phyloP scores from a whole-genome alignment of 208 protist species.

The Naegleria gruberi region DNA sequence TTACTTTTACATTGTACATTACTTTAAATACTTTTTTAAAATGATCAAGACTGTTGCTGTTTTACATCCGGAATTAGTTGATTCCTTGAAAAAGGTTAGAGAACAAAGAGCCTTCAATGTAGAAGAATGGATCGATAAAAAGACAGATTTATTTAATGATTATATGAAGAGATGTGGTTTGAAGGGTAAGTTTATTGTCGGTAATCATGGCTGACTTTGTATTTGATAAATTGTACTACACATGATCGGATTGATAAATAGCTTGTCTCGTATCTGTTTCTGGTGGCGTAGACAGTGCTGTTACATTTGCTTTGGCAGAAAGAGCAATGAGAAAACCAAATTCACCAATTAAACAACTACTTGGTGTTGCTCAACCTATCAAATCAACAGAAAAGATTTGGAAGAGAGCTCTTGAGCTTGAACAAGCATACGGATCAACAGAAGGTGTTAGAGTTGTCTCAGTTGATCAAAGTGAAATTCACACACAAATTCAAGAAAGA shows the following conservation, averaged over 20 bases:
- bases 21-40: background rate
- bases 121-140: slow-evolving; percentile 64
- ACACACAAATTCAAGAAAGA: slow-evolving; percentile 52
- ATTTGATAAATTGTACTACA: no score
- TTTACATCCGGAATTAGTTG: slow-evolving; percentile 58
- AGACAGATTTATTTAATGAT: slow-evolving; percentile 73
- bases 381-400: slow-evolving; percentile 43
- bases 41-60: background rate
- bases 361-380: slow-evolving; percentile 86
- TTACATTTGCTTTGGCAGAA: slow-evolving; percentile 71
- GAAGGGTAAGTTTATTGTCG: slow-evolving; percentile 38
- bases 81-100: slow-evolving; percentile 58
- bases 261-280: slow-evolving; percentile 72
- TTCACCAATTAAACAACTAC: slow-evolving; percentile 70
- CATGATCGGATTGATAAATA: background rate
- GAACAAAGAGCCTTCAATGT: slow-evolving; percentile 61
- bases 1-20: no score
- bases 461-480: slow-evolving; percentile 79
- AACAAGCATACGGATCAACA: background rate
- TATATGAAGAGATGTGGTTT: slow-evolving; percentile 72
- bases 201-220: no score
- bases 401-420: background rate
- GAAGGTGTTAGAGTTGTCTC: slow-evolving; percentile 59
- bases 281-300: slow-evolving; percentile 84
- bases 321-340: slow-evolving; percentile 46